These are phyloP conservation scores for Talaromyces sp. DNA, from an alignment of 2,329 filamentous ascomycete genomes.

Conservation along the genomic window DNA sequence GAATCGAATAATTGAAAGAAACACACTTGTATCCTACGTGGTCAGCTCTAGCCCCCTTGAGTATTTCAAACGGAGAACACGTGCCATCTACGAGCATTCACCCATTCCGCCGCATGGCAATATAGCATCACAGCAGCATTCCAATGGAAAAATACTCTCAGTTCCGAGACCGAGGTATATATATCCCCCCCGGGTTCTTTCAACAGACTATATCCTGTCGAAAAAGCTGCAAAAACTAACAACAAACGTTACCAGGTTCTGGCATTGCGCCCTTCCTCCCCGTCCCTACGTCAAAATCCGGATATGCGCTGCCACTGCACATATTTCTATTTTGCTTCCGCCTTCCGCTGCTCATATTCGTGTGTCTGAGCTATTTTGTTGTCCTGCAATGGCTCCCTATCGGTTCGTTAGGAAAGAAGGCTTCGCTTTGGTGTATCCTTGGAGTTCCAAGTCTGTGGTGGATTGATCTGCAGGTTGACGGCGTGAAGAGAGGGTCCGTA, in stretches of 20 bases:
- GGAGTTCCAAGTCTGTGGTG: conserved; percentile 93
- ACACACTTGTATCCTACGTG: not conserved
- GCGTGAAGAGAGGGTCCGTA: conserved; percentile 77
- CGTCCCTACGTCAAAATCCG: conserved; percentile 60
- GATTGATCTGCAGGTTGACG: conserved; percentile 97
- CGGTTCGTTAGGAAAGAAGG: conserved; percentile 66
- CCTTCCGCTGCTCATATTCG: conserved; percentile 68
- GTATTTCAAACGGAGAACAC: not conserved
- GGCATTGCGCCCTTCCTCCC: conserved; percentile 96
- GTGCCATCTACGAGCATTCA: not conserved
- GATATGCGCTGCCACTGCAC: conserved; percentile 60
- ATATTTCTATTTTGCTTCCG: conserved; percentile 73
- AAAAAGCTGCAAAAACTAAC: not conserved
- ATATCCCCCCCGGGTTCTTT: not conserved
- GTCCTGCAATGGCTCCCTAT: conserved; percentile 77
- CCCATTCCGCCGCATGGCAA: not conserved
- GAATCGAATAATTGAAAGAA: not conserved
- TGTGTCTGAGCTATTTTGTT: conserved; percentile 67
- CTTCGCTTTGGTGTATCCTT: conserved; percentile 79
- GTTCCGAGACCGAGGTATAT: conserved; percentile 77
- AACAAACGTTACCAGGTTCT: conserved; percentile 59
- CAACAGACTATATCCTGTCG: not conserved
- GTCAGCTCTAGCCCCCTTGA: not conserved
- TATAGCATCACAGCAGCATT: not conserved
- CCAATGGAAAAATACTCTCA: conserved; percentile 92